These are phyloP conservation scores for Proliferodiscus dingleyae DNA, from an alignment of 2,329 filamentous ascomycete genomes.

Conservation along the genomic window DNA sequence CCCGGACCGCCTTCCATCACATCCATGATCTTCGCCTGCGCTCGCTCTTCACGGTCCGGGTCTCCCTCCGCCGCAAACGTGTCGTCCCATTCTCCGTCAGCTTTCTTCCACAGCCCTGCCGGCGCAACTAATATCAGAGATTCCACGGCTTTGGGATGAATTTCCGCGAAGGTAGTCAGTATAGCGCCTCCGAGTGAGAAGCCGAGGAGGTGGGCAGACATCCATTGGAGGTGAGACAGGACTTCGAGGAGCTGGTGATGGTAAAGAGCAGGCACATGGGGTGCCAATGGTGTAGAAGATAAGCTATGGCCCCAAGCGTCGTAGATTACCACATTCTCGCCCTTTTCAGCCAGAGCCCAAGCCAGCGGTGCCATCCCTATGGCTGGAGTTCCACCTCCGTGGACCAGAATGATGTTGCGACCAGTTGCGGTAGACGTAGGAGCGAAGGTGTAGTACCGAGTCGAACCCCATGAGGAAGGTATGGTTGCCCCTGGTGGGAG, in stretches of 20 bases:
- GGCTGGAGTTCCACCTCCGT: conserved; percentile 4
- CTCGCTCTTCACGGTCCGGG: conserved; percentile 15
- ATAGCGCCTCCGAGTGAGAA: conserved; percentile 46
- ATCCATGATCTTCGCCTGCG: conserved; percentile 19
- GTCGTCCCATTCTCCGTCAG: conserved; percentile 12
- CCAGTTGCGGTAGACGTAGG: neutral
- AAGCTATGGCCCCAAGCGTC: conserved; percentile 52
- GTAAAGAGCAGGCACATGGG: conserved; percentile 41
- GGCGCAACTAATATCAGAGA: conserved; percentile 43
- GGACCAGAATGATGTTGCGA: neutral
- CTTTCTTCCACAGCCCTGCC: conserved; percentile 37
- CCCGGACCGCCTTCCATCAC: conserved; percentile 32
- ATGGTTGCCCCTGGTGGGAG: neutral
- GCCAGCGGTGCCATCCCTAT: conserved; percentile 2
- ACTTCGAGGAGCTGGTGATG: conserved; percentile 37
- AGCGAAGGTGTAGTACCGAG: neutral
- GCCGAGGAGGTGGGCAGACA: conserved; percentile 40
- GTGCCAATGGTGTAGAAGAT: conserved; percentile 40
- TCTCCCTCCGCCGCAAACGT: conserved; percentile 1
- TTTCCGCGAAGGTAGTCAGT: conserved; percentile 35
- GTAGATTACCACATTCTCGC: conserved; percentile 34
- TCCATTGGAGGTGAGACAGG: conserved; percentile 39
- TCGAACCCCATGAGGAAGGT: neutral
- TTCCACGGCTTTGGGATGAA: conserved; percentile 27
- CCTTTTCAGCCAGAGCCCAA: neutral